Evolutionary conservation across 1,139 yeast genomes (phyloP).

Genomic region (Sugiyamaella xylanicola): DNA sequence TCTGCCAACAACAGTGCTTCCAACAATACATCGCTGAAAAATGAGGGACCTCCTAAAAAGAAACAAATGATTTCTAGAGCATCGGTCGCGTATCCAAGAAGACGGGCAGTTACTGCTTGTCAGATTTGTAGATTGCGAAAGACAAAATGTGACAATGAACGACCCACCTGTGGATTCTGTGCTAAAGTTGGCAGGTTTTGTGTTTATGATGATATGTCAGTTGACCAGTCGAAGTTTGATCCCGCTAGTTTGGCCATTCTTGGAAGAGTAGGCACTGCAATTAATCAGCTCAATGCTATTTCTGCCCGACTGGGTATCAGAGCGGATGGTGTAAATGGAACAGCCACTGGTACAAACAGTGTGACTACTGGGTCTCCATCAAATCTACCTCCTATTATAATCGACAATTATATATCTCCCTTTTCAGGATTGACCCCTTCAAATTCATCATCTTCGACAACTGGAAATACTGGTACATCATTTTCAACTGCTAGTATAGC

Average conservation of each 20-base stretch:
- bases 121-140: slow-evolving; percentile 27
- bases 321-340: slow-evolving; percentile 1
- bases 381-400: slow-evolving; percentile 6
- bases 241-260: slow-evolving; percentile 28
- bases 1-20: neutral
- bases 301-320: slow-evolving; percentile 22
- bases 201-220: slow-evolving; percentile 26
- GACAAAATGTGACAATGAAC: slow-evolving; percentile 28
- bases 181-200: slow-evolving; percentile 24
- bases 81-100: slow-evolving; percentile 20
- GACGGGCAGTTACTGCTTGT: slow-evolving; percentile 28
- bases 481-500: slow-evolving; percentile 12
- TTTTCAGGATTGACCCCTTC: slow-evolving; percentile 11
- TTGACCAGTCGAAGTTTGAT: slow-evolving; percentile 27
- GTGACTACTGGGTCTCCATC: neutral
- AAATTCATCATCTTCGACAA: neutral
- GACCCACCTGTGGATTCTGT: slow-evolving; percentile 29
- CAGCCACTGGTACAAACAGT: neutral
- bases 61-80: slow-evolving; percentile 16
- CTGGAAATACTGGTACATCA: neutral
- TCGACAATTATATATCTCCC: slow-evolving; percentile 8
- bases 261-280: slow-evolving; percentile 23
- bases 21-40: neutral
- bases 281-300: slow-evolving; percentile 23
- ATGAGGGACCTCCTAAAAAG: slow-evolving; percentile 12